Conservation (phyloP, 495 filamentous ascomycete genomes). For the Schizothecium vesticola region DNA sequence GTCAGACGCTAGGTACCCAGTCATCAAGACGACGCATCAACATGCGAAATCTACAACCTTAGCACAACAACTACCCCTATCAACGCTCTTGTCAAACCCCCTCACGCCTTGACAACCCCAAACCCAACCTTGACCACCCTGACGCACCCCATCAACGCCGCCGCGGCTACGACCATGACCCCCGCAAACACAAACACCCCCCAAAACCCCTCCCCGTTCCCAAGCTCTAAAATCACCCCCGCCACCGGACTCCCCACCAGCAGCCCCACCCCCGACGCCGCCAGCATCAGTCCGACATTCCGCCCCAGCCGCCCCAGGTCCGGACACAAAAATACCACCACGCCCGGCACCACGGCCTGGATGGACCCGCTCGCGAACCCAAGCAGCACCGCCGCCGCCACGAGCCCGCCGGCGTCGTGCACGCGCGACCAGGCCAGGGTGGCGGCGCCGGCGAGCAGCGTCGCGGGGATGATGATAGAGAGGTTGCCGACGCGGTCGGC, state of each 20-base stretch:
- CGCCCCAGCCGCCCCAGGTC: slow-evolving; percentile 58
- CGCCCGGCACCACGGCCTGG: slow-evolving; percentile 54
- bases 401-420: slow-evolving; percentile 27
- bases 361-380: slow-evolving; percentile 56
- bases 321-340: slow-evolving; percentile 49
- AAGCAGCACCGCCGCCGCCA: slow-evolving; percentile 38
- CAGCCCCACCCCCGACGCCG: slow-evolving; percentile 49
- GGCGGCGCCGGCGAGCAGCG: slow-evolving; percentile 27
- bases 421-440: slow-evolving; percentile 35
- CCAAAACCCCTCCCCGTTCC: background rate
- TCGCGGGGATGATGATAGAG: slow-evolving; percentile 26
- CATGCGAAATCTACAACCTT: background rate
- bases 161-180: background rate
- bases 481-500: slow-evolving; percentile 37
- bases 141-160: background rate
- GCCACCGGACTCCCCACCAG: slow-evolving; percentile 63
- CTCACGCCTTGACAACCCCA: slow-evolving; percentile 6
- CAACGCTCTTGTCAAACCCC: too few species aligned
- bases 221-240: slow-evolving; percentile 42
- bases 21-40: too few species aligned
- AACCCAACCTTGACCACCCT: slow-evolving; percentile 12
- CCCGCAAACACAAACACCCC: slow-evolving; percentile 10
- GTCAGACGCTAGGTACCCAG: too few species aligned
- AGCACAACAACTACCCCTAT: too few species aligned
- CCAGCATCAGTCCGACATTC: slow-evolving; percentile 63